Base-by-base conservation (phyloP, 1,139 yeast genomes). In the Sugiyamaella pinicola region DNA sequence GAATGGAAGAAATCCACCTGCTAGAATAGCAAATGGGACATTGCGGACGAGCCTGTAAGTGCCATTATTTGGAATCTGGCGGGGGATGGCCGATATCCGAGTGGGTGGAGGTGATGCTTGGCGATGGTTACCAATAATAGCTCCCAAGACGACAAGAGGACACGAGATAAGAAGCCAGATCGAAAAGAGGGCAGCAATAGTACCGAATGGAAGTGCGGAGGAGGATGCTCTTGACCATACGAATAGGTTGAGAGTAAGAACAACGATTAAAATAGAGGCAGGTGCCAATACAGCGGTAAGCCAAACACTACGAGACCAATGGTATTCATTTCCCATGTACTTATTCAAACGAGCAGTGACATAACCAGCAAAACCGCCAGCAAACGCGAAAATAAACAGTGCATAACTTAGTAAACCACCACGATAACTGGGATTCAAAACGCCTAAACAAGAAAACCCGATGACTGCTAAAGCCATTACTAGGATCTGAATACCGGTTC, bases 211-310 rank as follows among this genome's bases (percentile, higher is more conserved):
- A 46, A 88, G 71, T 0, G 93, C 93, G 49, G 80, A 77, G 0
- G 95, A 83, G 0, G 95, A 84, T 56, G 84, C 85, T 63, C 84
- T 79, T 1, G 86, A 85, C 88, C 93, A 86, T 2, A 87, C 83
- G 54, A 88, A 79, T 57, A 81, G 73, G 67, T 88, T 88, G 55
- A 87, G 72, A 22, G 80, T 66, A 21, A 86, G 67, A 2, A 85
- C 74, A 2, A 82, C 72, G 1, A 79, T 57, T 55, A 87, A 70
- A 0, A 84, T 74, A 13, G 81, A 57, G 2, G 81, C 79, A 1
- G 96, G 95, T 37, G 87, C 74, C 35, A 66, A 42, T 70, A 59
- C 29, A 2, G 71, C 67, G n/a, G 73, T 69, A 35, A 58, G 48
- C 63, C 72, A 61, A 21, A 59, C 56, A 24, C 60, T 58, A 10